A percentile compares a stretch with the other conserved stretches of the same genome.
Evolutionary conservation across 169 alveolate species (phyloP).

Genomic region (Besnoitia besnoiti): DNA sequence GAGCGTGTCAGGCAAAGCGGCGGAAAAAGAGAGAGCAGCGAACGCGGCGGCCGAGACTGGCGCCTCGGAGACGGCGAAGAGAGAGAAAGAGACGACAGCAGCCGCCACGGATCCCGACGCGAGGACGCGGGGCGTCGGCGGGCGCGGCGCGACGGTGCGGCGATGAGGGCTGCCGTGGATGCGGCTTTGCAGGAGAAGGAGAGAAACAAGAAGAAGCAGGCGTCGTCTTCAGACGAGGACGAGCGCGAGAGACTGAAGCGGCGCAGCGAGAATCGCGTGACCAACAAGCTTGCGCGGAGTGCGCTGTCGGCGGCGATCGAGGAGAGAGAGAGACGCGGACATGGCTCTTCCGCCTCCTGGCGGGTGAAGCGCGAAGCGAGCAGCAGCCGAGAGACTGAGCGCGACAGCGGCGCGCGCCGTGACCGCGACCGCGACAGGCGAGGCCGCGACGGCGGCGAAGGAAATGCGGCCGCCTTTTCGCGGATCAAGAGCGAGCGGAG

Average conservation of each 20-base stretch:
- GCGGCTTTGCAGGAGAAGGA: too few species aligned
- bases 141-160: too few species aligned
- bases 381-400: constrained; percentile 43
- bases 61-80: too few species aligned
- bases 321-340: neutral
- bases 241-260: neutral
- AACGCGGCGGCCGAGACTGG: constrained; percentile 1
- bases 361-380: constrained; percentile 14
- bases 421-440: constrained; percentile 11
- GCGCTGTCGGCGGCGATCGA: neutral
- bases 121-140: too few species aligned
- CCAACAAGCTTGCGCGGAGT: neutral
- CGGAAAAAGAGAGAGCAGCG: neutral
- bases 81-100: too few species aligned
- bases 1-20: neutral
- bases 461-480: neutral
- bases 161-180: too few species aligned
- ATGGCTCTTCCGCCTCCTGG: neutral
- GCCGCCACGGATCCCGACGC: too few species aligned
- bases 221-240: neutral
- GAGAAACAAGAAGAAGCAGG: neutral
- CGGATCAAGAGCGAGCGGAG: neutral
- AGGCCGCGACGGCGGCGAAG: too few species aligned
- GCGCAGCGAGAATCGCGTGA: neutral
- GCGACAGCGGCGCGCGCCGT: constrained; percentile 11